phyloP scores from a whole-genome alignment of 768 basidiomycete genomes.

The Auriscalpium orientale region DNA sequence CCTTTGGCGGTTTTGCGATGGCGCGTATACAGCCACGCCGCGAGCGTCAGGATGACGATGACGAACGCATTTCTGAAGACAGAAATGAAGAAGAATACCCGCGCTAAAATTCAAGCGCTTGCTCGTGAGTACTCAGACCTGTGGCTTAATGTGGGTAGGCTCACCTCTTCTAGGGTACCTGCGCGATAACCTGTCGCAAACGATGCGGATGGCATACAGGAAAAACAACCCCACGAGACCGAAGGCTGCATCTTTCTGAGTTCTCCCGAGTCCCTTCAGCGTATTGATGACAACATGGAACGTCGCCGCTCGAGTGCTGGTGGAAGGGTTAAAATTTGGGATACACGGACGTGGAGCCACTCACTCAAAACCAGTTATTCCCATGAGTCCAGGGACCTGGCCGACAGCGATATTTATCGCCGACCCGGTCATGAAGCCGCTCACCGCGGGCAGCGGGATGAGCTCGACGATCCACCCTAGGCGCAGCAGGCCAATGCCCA shows the following conservation, averaged over 20 bases:
- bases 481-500: conserved; percentile 82
- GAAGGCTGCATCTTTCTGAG: conserved; percentile 81
- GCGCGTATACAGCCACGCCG: conserved; percentile 79
- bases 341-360: conserved; percentile 19
- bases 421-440: conserved; percentile 96
- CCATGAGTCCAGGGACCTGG: conserved; percentile 87
- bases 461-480: conserved; percentile 95
- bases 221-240: conserved; percentile 68
- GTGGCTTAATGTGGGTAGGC: conserved; percentile 10
- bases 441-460: conserved; percentile 79
- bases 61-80: conserved; percentile 83
- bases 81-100: conserved; percentile 69
- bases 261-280: conserved; percentile 69
- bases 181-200: conserved; percentile 41
- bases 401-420: conserved; percentile 85
- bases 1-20: conserved; percentile 49
- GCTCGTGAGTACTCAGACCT: conserved; percentile 1
- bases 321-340: conserved; percentile 4
- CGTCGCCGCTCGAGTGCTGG: conserved; percentile 76
- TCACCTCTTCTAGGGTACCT: conserved; percentile 58
- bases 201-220: conserved; percentile 62
- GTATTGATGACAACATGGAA: conserved; percentile 91
- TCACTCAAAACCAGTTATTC: conserved; percentile 77
- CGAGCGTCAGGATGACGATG: conserved; percentile 77
- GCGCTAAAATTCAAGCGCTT: conserved; percentile 32